Conservation (phyloP, 2,329 filamentous ascomycete genomes). For the Claviceps africana region DNA sequence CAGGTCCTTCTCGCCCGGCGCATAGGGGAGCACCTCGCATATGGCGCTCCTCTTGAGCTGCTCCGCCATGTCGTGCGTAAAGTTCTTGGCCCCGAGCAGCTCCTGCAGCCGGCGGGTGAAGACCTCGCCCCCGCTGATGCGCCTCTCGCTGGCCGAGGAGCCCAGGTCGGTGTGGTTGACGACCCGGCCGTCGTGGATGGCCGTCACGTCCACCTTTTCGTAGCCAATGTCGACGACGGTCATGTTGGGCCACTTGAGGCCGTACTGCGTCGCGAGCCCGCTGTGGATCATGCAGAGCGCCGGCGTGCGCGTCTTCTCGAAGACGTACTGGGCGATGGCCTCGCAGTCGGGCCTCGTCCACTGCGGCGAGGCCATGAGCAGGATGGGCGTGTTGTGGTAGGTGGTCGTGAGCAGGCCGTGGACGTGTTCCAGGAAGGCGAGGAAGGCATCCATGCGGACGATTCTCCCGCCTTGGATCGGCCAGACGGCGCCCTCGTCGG, state of each 20-base stretch:
- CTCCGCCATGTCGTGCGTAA: slow-evolving; percentile 54
- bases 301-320: slow-evolving; percentile 92
- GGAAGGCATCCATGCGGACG: slow-evolving; percentile 81
- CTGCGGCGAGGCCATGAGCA: slow-evolving; percentile 76
- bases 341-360: slow-evolving; percentile 87
- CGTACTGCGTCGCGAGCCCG: slow-evolving; percentile 76
- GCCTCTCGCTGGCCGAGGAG: slow-evolving; percentile 32
- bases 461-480: slow-evolving; percentile 72
- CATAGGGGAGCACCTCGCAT: slow-evolving; percentile 52
- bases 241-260: slow-evolving; percentile 58
- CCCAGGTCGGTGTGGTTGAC: slow-evolving; percentile 51
- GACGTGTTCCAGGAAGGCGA: slow-evolving; percentile 84
- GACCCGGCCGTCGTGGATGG: slow-evolving; percentile 69
- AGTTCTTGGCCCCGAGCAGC: slow-evolving; percentile 46
- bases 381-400: slow-evolving; percentile 90
- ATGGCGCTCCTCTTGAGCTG: slow-evolving; percentile 53
- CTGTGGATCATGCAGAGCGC: slow-evolving; percentile 84
- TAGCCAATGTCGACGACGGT: slow-evolving; percentile 85
- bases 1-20: slow-evolving; percentile 26
- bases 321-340: slow-evolving; percentile 81
- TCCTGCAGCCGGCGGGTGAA: slow-evolving; percentile 64
- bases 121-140: slow-evolving; percentile 67
- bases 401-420: slow-evolving; percentile 79
- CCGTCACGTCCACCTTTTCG: slow-evolving; percentile 85
- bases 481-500: slow-evolving; percentile 79